phyloP scores from a whole-genome alignment of 2,329 filamentous ascomycete genomes.

The Beauveria varroae region DNA sequence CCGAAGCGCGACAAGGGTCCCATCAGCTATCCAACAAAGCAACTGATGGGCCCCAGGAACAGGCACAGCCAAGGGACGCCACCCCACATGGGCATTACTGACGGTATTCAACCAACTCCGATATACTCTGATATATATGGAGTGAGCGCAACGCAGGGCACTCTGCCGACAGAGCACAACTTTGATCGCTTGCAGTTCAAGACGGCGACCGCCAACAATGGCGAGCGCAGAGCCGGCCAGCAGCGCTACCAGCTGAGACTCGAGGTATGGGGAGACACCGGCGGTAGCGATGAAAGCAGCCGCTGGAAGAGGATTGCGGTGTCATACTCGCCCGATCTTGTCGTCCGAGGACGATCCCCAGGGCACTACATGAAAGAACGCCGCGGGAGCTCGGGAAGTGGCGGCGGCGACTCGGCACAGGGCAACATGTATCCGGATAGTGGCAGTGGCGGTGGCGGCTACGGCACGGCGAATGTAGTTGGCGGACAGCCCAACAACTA shows the following conservation, averaged over 20 bases:
- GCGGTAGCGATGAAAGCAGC: constrained; percentile 33
- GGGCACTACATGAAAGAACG: constrained; percentile 67
- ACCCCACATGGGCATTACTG: neutral
- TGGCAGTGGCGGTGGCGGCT: neutral
- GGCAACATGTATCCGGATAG: neutral
- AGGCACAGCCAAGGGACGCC: neutral
- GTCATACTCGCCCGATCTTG: constrained; percentile 70
- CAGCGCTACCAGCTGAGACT: constrained; percentile 91
- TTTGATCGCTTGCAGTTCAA: constrained; percentile 95
- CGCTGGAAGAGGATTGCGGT: constrained; percentile 65
- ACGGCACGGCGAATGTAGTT: neutral
- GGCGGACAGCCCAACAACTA: neutral
- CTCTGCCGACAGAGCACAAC: constrained; percentile 45
- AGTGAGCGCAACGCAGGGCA: constrained; percentile 19
- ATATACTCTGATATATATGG: neutral
- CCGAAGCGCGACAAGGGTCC: constrained; percentile 87
- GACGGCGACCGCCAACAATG: constrained; percentile 88
- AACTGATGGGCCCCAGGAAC: constrained; percentile 58
- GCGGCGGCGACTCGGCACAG: neutral
- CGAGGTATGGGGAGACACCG: constrained; percentile 68
- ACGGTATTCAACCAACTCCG: neutral
- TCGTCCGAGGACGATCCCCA: constrained; percentile 77
- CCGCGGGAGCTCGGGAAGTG: neutral
- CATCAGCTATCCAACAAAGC: constrained; percentile 62
- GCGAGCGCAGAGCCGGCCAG: constrained; percentile 80